phyloP scores from a whole-genome alignment of 2,329 filamentous ascomycete species.

The Aspergillus puulaauensis region DNA sequence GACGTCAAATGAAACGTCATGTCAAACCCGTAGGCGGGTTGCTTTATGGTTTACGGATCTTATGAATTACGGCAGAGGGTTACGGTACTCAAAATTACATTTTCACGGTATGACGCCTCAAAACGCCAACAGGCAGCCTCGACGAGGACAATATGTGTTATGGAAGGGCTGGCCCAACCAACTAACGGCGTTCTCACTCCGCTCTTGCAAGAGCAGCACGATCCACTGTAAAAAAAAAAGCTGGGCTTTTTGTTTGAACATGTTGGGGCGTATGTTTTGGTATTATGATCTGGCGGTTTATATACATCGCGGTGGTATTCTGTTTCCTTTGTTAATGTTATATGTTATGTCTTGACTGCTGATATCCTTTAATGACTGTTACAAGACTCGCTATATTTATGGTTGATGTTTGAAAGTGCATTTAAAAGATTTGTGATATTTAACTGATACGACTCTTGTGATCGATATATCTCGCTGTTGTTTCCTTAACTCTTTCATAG shows the following conservation, averaged over 20 bases:
- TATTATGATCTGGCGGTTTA: slow-evolving; percentile 18
- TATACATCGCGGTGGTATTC: slow-evolving; percentile 23
- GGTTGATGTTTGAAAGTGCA: slow-evolving; percentile 6
- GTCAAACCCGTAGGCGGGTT: not conserved
- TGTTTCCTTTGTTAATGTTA: slow-evolving; percentile 6
- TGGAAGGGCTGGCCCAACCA: slow-evolving; percentile 21
- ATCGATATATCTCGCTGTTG: not conserved
- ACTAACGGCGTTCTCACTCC: slow-evolving; percentile 3
- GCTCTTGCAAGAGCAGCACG: not conserved
- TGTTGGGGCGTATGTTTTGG: slow-evolving; percentile 4
- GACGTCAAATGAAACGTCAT: slow-evolving; percentile 42
- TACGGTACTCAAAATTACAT: slow-evolving; percentile 24
- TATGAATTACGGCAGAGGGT: slow-evolving; percentile 28
- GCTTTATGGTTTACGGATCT: slow-evolving; percentile 28
- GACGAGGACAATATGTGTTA: not conserved
- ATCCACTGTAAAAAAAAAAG: slow-evolving; percentile 21
- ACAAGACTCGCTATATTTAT: slow-evolving; percentile 3
- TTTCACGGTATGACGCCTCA: slow-evolving; percentile 21
- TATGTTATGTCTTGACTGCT: not conserved
- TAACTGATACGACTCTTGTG: not conserved
- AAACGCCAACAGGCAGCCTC: slow-evolving; percentile 6
- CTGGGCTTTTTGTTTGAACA: slow-evolving; percentile 24
- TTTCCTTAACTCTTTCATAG: not conserved
- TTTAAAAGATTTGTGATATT: slow-evolving; percentile 1
- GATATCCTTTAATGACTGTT: slow-evolving; percentile 5